Evolutionary conservation across 2,329 filamentous ascomycete genomes (phyloP).

Genomic region (Fusarium hostae): DNA sequence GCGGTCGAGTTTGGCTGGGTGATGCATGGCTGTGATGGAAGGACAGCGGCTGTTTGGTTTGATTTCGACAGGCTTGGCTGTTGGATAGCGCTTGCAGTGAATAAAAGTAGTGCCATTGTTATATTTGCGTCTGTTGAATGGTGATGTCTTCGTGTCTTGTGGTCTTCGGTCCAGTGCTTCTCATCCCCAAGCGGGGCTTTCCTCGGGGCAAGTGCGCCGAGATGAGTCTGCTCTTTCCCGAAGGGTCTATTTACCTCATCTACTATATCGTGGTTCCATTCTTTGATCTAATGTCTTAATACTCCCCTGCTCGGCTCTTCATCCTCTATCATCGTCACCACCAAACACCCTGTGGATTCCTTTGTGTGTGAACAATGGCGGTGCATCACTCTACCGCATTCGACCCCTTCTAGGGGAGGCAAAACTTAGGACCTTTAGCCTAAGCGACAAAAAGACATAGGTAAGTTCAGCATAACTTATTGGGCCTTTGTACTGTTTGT

Average conservation of each 20-base stretch:
- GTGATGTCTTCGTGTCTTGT: not conserved
- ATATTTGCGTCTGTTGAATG: not conserved
- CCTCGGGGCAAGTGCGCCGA: not conserved
- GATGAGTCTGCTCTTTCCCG: not conserved
- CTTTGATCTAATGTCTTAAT: not conserved
- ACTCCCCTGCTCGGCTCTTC: no score
- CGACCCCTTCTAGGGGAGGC: no score
- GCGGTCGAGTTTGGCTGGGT: not conserved
- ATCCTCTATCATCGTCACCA: not conserved
- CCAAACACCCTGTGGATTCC: not conserved
- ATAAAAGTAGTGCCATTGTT: slow-evolving; percentile 47
- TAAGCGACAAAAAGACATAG: no score
- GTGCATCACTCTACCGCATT: not conserved
- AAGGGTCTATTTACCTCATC: not conserved
- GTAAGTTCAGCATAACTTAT: no score
- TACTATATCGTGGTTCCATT: not conserved
- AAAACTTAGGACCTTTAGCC: no score
- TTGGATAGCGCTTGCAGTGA: slow-evolving; percentile 44
- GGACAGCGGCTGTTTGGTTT: slow-evolving; percentile 26
- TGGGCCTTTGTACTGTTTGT: no score
- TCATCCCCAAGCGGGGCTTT: not conserved
- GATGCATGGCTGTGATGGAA: slow-evolving; percentile 6
- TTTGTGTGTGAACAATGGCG: not conserved
- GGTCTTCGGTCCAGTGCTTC: fast-evolving
- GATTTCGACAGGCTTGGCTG: slow-evolving; percentile 27